Evolutionary conservation across 1,284 basidiomycete genomes (phyloP).

Genomic region (Entoloma clypeatum): DNA sequence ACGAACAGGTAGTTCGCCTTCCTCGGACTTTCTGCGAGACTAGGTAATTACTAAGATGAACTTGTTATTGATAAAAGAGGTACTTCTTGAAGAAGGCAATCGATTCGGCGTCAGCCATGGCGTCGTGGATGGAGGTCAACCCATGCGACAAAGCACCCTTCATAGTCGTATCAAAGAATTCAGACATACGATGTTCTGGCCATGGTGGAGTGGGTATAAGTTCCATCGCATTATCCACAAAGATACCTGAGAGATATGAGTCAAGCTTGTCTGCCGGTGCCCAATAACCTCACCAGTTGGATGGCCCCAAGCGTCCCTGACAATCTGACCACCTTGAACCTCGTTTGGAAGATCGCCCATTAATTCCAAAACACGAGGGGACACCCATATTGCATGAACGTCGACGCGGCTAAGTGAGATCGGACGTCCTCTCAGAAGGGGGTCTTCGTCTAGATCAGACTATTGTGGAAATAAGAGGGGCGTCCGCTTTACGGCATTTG

Average conservation of each 20-base stretch:
- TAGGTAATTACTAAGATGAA: slow-evolving; percentile 7
- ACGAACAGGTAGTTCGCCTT: slow-evolving; percentile 61
- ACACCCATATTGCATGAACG: slow-evolving; percentile 85
- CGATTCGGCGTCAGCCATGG: slow-evolving; percentile 48
- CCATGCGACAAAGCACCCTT: slow-evolving; percentile 70
- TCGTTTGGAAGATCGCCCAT: slow-evolving; percentile 52
- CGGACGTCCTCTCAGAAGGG: slow-evolving; percentile 57
- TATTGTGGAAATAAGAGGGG: slow-evolving; percentile 21
- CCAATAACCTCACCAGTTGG: slow-evolving; percentile 58
- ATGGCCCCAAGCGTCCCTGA: slow-evolving; percentile 57
- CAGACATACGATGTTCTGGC: slow-evolving; percentile 53
- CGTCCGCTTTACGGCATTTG: not conserved
- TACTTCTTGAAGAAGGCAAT: slow-evolving; percentile 69
- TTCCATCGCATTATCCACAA: slow-evolving; percentile 72
- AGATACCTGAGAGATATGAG: slow-evolving; percentile 45
- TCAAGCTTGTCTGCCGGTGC: not conserved
- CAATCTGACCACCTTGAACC: slow-evolving; percentile 74
- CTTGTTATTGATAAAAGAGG: slow-evolving; percentile 13
- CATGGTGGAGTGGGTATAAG: slow-evolving; percentile 64
- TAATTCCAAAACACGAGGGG: slow-evolving; percentile 58
- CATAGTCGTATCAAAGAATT: slow-evolving; percentile 63
- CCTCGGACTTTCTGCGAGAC: slow-evolving; percentile 49
- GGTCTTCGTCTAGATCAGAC: slow-evolving; percentile 63
- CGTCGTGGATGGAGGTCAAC: slow-evolving; percentile 83
- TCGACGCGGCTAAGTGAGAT: slow-evolving; percentile 77